These are phyloP conservation scores for Brassica balearica DNA, from an alignment of 441 rosid genomes.

Conservation along the genomic window DNA sequence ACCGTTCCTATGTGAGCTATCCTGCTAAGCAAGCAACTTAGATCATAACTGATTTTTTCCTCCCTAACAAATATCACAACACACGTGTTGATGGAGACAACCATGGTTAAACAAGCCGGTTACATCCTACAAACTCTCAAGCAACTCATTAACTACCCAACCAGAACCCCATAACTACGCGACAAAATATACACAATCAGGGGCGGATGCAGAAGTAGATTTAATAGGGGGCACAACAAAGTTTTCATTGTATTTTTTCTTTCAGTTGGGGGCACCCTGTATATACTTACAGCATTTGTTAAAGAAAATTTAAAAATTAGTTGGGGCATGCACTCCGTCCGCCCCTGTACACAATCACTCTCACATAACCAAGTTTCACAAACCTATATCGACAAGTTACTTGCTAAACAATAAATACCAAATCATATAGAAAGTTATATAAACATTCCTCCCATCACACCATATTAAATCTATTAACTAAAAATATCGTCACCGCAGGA, in stretches of 20 bases:
- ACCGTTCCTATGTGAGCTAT: not conserved
- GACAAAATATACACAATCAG: not conserved
- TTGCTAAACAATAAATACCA: not conserved
- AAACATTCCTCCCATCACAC: not conserved
- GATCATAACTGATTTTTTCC: not conserved
- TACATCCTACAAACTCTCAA: not conserved
- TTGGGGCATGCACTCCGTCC: no score
- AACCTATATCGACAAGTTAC: not conserved
- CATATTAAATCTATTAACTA: not conserved
- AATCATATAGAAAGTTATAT: not conserved
- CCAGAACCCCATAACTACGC: not conserved
- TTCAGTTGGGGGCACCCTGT: no score
- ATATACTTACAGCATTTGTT: no score
- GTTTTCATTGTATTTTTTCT: no score
- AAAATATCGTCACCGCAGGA: no score
- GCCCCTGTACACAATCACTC: not conserved
- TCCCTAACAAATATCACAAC: not conserved
- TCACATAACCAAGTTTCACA: not conserved
- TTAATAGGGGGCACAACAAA: no score
- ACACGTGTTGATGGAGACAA: not conserved
- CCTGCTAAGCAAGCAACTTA: not conserved
- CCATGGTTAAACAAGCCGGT: not conserved
- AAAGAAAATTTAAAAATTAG: no score
- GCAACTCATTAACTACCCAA: not conserved
- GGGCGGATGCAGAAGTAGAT: no score